A percentile compares a stretch with the other conserved stretches of the same genome.
Evolutionary conservation across 345 rosid genomes (phyloP).

Genomic region (Fremontodendron californicum): DNA sequence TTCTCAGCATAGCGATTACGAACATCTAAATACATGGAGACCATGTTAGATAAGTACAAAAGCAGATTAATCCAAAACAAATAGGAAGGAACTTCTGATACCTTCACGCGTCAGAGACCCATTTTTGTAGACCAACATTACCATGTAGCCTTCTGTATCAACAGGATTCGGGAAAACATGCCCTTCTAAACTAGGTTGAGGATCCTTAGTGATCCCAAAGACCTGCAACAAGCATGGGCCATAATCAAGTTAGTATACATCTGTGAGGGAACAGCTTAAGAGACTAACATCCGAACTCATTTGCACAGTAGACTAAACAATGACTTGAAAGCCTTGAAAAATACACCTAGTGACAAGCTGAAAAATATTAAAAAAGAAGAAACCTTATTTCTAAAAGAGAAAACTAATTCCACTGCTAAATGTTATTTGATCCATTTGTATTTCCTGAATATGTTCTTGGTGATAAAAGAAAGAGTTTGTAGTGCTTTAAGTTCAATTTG

Average conservation of each 20-base stretch:
- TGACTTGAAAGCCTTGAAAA: constrained; percentile 6
- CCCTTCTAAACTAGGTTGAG: constrained; percentile 78
- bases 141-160: constrained; percentile 88
- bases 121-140: constrained; percentile 77
- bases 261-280: background rate
- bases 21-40: constrained; percentile 39
- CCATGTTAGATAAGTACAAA: background rate
- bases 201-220: constrained; percentile 74
- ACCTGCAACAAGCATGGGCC: constrained; percentile 46
- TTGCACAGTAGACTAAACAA: background rate
- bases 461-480: background rate
- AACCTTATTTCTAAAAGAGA: background rate
- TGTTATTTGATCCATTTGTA: background rate
- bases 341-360: background rate
- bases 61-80: constrained; percentile 4
- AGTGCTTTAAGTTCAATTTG: background rate
- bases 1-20: constrained; percentile 60
- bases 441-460: background rate
- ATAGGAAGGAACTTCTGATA: constrained; percentile 17
- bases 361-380: background rate
- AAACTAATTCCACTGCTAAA: background rate
- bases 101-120: constrained; percentile 81
- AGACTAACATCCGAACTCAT: background rate
- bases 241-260: constrained; percentile 4
- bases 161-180: constrained; percentile 90